These are phyloP conservation scores for Akanthomyces muscarius DNA, from an alignment of 2,329 filamentous ascomycete species.

Conservation along the genomic window DNA sequence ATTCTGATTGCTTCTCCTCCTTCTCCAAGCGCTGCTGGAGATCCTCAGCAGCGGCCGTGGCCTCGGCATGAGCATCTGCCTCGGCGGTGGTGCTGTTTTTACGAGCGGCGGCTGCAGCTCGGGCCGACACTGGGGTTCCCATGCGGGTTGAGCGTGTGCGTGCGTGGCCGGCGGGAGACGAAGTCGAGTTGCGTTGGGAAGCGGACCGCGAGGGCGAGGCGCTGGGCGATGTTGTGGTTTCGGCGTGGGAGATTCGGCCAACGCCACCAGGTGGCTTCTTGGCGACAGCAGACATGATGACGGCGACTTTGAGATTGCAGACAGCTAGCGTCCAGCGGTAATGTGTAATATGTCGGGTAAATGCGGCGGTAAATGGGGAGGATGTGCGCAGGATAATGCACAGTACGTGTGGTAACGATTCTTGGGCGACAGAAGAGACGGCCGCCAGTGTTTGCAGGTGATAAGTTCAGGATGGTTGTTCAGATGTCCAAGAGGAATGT, in stretches of 20 bases:
- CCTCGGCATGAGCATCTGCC: constrained; percentile 64
- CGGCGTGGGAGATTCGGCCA: constrained; percentile 41
- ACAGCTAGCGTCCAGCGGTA: constrained; percentile 14
- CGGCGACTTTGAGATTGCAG: neutral
- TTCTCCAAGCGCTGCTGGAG: constrained; percentile 77
- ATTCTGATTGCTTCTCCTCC: constrained; percentile 72
- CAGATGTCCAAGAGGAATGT: constrained; percentile 2
- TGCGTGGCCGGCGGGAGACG: constrained; percentile 40
- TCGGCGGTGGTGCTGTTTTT: constrained; percentile 43
- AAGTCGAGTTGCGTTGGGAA: constrained; percentile 44
- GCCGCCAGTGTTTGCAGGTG: neutral
- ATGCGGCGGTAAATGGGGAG: neutral
- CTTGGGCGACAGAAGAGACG: neutral
- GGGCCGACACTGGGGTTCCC: constrained; percentile 66
- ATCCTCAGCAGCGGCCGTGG: constrained; percentile 74
- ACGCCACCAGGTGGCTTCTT: constrained; percentile 52
- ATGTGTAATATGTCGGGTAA: constrained; percentile 10
- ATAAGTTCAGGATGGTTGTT: constrained; percentile 2
- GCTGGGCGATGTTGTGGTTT: constrained; percentile 31
- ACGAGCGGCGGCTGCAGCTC: constrained; percentile 64
- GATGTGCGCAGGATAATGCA: constrained; percentile 6
- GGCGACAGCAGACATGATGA: constrained; percentile 47
- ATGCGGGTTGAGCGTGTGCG: constrained; percentile 63
- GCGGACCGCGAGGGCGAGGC: constrained; percentile 37
- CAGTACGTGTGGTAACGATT: constrained; percentile 12